Evolutionary conservation across 495 filamentous ascomycete genomes (phyloP), one percentile per base, ranked within the genome.

Genomic region (Thozetella sp.): DNA sequence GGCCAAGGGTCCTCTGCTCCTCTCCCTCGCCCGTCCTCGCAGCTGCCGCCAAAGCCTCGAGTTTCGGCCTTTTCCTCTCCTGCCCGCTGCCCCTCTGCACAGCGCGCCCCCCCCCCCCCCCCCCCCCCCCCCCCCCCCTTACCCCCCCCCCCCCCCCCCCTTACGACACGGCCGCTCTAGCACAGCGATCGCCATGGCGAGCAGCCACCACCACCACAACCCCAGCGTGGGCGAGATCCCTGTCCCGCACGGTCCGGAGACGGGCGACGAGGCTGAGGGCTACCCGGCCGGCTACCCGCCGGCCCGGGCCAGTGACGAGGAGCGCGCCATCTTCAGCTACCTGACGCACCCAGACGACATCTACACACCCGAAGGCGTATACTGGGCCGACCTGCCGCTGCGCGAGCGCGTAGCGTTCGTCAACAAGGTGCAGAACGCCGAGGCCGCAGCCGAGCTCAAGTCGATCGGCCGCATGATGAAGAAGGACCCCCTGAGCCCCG

Each of bases 311-410:
- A 82, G 80, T 63, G 71, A 81, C 4, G 75, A 88, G 53, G 90
- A 93, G 76, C 84, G 77, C 66, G 81, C 81, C 62, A 90, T 91
- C 58, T 93, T 96, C 76, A 78, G 86, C 62, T 79, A 84, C 26
- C 72, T 94, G 40, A 87, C 93, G 58, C 87, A 86, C 24, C 93
- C 93, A 3, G 90, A 93, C 62, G 93, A 97, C 75, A 88, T 82
- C 67, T 96, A 93, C 72, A 88, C 87, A 50, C 67, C 71, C 25
- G 82, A 93, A n/a, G 93, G 93, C 56, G 78, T 82, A 57, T 97
- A 97, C 79, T 97, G 92, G 92, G 93, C 92, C 12, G 93, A 97
- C 73, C 73, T 97, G 51, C 83, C 85, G 19, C 63, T 91, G 45
- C 58, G 67, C 57, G 69, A 91, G 74, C 86, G 88, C 63, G 65